phyloP scores from a whole-genome alignment of 306 rosid genomes.

The Vigna unguiculata region DNA sequence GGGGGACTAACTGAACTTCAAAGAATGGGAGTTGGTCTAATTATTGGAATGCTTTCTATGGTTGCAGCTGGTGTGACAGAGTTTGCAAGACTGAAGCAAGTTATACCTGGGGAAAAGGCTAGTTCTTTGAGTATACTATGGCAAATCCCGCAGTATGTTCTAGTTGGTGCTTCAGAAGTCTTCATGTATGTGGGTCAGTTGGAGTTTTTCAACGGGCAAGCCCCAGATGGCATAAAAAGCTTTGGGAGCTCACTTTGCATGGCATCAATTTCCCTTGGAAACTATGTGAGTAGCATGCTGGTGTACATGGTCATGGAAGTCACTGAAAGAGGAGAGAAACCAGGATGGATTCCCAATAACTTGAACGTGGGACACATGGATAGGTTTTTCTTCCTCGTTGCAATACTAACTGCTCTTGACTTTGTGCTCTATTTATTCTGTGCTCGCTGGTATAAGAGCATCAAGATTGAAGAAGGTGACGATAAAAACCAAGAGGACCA shows the following conservation, averaged over 20 bases:
- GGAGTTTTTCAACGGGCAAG: slow-evolving; percentile 66
- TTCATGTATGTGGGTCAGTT: slow-evolving; percentile 67
- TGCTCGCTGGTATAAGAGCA: slow-evolving; percentile 55
- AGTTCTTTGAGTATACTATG: slow-evolving; percentile 56
- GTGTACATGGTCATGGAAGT: slow-evolving; percentile 53
- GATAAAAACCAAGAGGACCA: background rate
- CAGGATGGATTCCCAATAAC: slow-evolving; percentile 66
- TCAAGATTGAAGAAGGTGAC: slow-evolving; percentile 1
- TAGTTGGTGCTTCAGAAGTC: slow-evolving; percentile 70
- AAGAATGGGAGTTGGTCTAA: slow-evolving; percentile 68
- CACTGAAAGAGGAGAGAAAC: slow-evolving; percentile 45
- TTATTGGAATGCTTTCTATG: slow-evolving; percentile 65
- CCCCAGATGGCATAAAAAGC: slow-evolving; percentile 70
- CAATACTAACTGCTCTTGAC: slow-evolving; percentile 54
- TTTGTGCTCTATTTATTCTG: slow-evolving; percentile 50
- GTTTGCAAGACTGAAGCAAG: slow-evolving; percentile 44
- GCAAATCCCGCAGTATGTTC: slow-evolving; percentile 64
- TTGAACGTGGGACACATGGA: slow-evolving; percentile 61
- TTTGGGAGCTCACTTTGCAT: slow-evolving; percentile 70
- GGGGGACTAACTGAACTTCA: slow-evolving; percentile 63
- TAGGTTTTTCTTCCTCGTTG: slow-evolving; percentile 61
- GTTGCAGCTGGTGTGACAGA: slow-evolving; percentile 63
- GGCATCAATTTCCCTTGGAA: slow-evolving; percentile 73
- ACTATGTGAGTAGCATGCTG: slow-evolving; percentile 61
- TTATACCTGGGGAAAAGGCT: slow-evolving; percentile 40